Conservation (phyloP, 106 monocot genomes). For the Allium fistulosum region DNA sequence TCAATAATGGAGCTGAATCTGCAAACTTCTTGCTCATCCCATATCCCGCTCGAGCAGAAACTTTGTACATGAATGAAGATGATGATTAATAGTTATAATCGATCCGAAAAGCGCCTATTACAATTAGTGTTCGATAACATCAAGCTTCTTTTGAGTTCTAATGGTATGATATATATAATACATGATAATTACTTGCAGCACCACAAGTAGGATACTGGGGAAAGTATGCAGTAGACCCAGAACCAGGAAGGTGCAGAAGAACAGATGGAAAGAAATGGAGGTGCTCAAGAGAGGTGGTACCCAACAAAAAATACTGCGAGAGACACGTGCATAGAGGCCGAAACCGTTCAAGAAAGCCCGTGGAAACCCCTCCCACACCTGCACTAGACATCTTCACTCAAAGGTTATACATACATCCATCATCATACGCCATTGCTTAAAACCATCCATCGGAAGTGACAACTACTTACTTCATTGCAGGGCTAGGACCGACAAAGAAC, state of each 20-base stretch:
- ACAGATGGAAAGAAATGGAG: slow-evolving; percentile 13
- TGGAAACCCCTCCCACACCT: slow-evolving; percentile 23
- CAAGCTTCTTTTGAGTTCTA: not conserved
- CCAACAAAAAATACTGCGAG: slow-evolving; percentile 35
- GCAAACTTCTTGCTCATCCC: no score
- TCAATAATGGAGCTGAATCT: no score
- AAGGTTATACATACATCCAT: not conserved
- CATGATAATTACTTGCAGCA: not conserved
- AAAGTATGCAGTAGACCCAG: slow-evolving; percentile 13
- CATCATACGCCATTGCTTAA: no score
- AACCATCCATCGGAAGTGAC: no score
- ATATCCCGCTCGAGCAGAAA: no score
- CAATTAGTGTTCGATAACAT: not conserved
- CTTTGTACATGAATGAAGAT: no score
- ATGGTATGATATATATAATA: not conserved
- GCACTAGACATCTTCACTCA: not conserved
- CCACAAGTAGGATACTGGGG: slow-evolving; percentile 28
- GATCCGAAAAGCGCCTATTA: not conserved
- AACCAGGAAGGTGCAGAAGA: slow-evolving; percentile 10
- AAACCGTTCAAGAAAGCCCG: slow-evolving; percentile 66
- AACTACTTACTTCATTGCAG: no score
- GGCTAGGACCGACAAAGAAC: no score
- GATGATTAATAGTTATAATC: no score
- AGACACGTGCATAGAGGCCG: slow-evolving; percentile 49
- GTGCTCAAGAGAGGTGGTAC: slow-evolving; percentile 13